Base-by-base conservation (phyloP, 1,284 basidiomycete genomes). In the Apiotrichum gamsii region DNA sequence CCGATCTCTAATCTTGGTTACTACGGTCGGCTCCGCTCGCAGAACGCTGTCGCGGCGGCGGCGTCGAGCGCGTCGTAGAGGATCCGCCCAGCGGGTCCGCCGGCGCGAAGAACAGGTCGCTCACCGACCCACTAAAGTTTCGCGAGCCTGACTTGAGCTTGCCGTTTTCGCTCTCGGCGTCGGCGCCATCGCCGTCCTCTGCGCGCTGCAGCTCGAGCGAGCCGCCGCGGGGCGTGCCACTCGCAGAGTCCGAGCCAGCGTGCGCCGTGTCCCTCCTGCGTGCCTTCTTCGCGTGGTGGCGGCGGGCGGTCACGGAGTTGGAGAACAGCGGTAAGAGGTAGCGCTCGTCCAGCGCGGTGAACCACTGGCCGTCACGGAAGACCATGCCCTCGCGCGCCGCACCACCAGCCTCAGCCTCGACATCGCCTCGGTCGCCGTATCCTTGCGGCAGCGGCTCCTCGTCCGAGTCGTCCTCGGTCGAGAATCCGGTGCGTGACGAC, bases 321-420 rank as follows among this genome's bases (percentile, higher is more conserved):
- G 87, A 90, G 74, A 98, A 98, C 33, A 96, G 75, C 14, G 94
- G 95, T 3, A 97, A 72, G 15, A 98, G 77, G 69, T 96, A 98
- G 51, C 90, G 80, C 72, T 98, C 90, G 72, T 98, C 94, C 37
- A 98, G 75, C 25, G 84, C 79, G 58, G 91, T 91, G 81, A 98
- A 98, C 93, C 94, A 97, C 70, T 91, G 88, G 6, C 78, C 78
- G 52, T 80, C 77, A 16, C 75, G 67, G 72, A 75, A 76, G 13
- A 77, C 70, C 65, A 70, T 73, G 23, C 69, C 67, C 24, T 57
- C 60, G 46, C 61, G 49, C 3, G 49, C 43, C 28, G 49, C 40
- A n/a, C 41, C 49, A 3, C 51, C 43, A 4, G 39, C 57, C 30
- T 43, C 47, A 6, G 51, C 54, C 3, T 47, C 52, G 14, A 39